Base-by-base conservation (phyloP, 257 asterid species). In the Sherardia arvensis region DNA sequence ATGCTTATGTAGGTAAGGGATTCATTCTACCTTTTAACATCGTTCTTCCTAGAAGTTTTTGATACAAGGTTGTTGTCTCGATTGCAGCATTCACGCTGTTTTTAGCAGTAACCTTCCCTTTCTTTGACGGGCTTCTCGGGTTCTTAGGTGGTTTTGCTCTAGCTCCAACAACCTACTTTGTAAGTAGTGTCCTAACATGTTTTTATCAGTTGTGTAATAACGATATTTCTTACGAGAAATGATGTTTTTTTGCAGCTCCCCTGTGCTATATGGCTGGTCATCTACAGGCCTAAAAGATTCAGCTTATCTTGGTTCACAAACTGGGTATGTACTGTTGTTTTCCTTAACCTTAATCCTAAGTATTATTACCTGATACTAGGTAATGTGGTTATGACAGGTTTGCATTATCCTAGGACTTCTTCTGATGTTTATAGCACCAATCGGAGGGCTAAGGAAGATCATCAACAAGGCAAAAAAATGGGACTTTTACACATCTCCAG, bases 111-210 rank as follows among this genome's bases (percentile, higher is more conserved):
- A 78, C 87, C 34, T 88, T 91, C 83, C 98, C 98, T 25, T 91
- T 91, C 92, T 88, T 88, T 6, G 92, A 95, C 1, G 95, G 95
- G 5, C 95, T 91, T 61, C 92, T 91, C 4, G 94, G 91, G 53
- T 88, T 88, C 70, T 84, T 88, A 3, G 98, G 98, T 49, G 96
- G 96, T 48, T 88, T 91, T 69, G 98, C 95, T 65, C 88, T 91
- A 56, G 98, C 96, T 0, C 98, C 98, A 45, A 91, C 98, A 32
- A 83, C 98, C 55, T 91, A 88, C 83, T 91, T 86, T 27, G 95
- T 88, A 77, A 84, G 98, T 6, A 3, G n/a, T n/a, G 10, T 49
- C 21, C 1, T 20, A 4, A 17, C 6, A 12, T 17, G 9, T n/a
- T 20, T 20, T 49, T 20, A 18, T n/a, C 5, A 3, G 10, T 1